Evolutionary conservation across 768 basidiomycete species (phyloP).

Genomic region (Podaxis sp.): DNA sequence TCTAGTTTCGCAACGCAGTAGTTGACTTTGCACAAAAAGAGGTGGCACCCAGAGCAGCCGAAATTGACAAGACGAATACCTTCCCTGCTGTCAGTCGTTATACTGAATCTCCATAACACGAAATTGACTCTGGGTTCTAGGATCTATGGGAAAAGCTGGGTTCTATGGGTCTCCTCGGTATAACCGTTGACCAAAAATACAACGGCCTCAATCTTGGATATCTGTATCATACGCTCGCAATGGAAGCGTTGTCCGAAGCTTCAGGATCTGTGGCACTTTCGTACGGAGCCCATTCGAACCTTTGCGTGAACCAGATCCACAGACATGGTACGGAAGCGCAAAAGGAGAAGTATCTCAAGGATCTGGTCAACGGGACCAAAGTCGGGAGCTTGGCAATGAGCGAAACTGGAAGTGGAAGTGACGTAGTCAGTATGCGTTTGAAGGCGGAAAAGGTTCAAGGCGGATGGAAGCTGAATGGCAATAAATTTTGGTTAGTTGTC

Average conservation of each 20-base stretch:
- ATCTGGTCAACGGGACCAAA: slow-evolving; percentile 76
- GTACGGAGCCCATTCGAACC: slow-evolving; percentile 90
- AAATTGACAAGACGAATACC: slow-evolving; percentile 83
- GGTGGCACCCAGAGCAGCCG: slow-evolving; percentile 80
- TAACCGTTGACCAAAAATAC: slow-evolving; percentile 79
- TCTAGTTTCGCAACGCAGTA: slow-evolving; percentile 80
- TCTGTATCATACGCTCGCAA: slow-evolving; percentile 85
- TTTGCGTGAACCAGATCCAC: slow-evolving; percentile 85
- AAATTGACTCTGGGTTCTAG: slow-evolving; percentile 36
- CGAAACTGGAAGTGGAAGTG: slow-evolving; percentile 88
- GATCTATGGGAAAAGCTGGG: slow-evolving; percentile 89
- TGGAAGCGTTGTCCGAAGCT: slow-evolving; percentile 90
- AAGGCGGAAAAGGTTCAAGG: slow-evolving; percentile 76
- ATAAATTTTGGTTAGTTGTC: slow-evolving; percentile 81
- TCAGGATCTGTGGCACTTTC: slow-evolving; percentile 93
- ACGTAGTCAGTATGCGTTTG: slow-evolving; percentile 93
- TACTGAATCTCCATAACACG: slow-evolving; percentile 8
- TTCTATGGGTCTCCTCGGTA: slow-evolving; percentile 88
- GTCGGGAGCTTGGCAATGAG: slow-evolving; percentile 95
- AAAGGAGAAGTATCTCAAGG: slow-evolving; percentile 81
- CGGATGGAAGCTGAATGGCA: slow-evolving; percentile 82
- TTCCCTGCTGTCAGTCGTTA: slow-evolving; percentile 63
- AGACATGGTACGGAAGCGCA: slow-evolving; percentile 82
- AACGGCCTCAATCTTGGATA: slow-evolving; percentile 86
- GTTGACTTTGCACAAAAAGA: slow-evolving; percentile 80